Conservation (phyloP, 768 basidiomycete species). For the Phylloporus sp. region DNA sequence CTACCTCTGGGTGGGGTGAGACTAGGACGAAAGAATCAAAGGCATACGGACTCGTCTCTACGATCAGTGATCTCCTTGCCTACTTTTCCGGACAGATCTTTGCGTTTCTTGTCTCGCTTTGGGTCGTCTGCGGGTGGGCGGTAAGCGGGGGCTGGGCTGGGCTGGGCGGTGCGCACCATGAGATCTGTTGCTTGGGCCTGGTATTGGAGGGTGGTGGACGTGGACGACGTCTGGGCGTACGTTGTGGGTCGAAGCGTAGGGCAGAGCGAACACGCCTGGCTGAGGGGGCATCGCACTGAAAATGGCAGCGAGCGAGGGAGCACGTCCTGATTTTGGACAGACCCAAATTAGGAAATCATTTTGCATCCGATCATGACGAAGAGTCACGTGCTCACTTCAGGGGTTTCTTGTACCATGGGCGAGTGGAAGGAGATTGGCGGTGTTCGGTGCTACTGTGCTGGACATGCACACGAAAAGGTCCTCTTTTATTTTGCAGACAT, state of each 20-base stretch:
- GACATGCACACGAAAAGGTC: background rate
- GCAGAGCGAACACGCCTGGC: slow-evolving; percentile 61
- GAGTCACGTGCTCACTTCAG: slow-evolving; percentile 12
- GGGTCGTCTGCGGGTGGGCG: slow-evolving; percentile 36
- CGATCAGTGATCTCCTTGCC: slow-evolving; percentile 72
- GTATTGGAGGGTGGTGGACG: slow-evolving; percentile 36
- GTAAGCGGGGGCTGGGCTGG: slow-evolving; percentile 25
- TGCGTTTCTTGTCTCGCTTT: slow-evolving; percentile 62
- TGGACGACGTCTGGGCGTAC: slow-evolving; percentile 35
- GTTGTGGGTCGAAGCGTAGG: slow-evolving; percentile 48
- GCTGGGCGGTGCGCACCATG: slow-evolving; percentile 32
- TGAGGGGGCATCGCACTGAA: slow-evolving; percentile 54
- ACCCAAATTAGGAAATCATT: slow-evolving; percentile 17
- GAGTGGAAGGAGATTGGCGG: no score
- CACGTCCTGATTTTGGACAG: slow-evolving; percentile 12
- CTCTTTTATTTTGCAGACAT: background rate
- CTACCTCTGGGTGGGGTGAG: slow-evolving; percentile 42
- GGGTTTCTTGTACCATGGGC: background rate
- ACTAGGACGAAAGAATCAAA: background rate
- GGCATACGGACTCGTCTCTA: slow-evolving; percentile 69
- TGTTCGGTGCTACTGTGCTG: background rate
- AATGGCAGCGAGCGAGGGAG: background rate
- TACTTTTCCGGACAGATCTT: slow-evolving; percentile 63
- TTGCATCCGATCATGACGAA: slow-evolving; percentile 21
- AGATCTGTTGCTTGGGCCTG: slow-evolving; percentile 40